These are phyloP conservation scores for Phanerochaete sordida DNA, from an alignment of 768 basidiomycete species.

Conservation along the genomic window DNA sequence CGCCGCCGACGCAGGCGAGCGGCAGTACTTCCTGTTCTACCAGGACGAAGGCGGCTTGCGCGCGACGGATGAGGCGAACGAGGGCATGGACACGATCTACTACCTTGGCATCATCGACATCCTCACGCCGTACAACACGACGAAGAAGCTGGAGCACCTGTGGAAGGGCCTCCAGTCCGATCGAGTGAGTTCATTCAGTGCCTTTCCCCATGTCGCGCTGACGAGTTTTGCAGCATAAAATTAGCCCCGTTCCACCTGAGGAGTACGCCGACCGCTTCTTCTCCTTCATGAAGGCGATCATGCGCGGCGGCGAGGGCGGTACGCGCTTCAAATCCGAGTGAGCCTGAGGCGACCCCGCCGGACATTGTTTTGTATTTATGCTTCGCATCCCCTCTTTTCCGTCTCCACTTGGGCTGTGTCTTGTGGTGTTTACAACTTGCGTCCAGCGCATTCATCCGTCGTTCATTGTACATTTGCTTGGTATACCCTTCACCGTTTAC, in stretches of 20 bases:
- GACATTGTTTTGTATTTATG: neutral
- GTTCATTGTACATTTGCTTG: neutral
- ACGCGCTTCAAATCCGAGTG: conserved; percentile 45
- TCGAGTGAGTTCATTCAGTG: conserved; percentile 55
- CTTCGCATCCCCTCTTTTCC: neutral
- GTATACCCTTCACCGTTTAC: neutral
- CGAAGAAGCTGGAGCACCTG: conserved; percentile 83
- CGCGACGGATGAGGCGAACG: conserved; percentile 85
- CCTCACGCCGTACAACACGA: conserved; percentile 76
- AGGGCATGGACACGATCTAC: conserved; percentile 72
- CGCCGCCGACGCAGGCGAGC: conserved; percentile 56
- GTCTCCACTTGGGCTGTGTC: neutral
- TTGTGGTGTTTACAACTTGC: neutral
- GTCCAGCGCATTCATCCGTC: neutral
- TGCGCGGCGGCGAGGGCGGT: conserved; percentile 76
- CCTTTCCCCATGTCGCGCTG: neutral
- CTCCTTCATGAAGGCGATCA: conserved; percentile 78
- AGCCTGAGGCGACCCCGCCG: conserved; percentile 15
- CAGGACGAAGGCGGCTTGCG: conserved; percentile 93
- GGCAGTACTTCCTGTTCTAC: conserved; percentile 85
- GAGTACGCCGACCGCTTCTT: conserved; percentile 92
- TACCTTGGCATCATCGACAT: conserved; percentile 98
- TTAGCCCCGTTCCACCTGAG: conserved; percentile 84
- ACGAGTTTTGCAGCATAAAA: conserved; percentile 67
- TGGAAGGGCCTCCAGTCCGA: conserved; percentile 92